These are phyloP conservation scores for Marchantia polymorpha DNA, from an alignment of 225 moss, liverwort and hornwort genomes.

Conservation along the genomic window DNA sequence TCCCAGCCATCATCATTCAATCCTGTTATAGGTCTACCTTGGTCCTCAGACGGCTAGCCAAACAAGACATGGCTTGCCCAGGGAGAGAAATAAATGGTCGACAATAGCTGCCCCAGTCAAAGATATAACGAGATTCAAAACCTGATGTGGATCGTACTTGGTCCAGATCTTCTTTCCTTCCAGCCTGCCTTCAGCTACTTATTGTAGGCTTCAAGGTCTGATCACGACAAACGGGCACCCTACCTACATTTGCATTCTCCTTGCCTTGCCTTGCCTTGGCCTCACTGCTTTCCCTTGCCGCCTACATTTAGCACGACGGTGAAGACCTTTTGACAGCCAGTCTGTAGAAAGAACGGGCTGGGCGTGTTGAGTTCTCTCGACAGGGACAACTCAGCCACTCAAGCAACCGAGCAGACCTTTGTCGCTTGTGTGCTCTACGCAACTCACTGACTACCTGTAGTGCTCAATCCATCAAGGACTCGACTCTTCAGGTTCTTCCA, in stretches of 20 bases:
- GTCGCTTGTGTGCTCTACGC: background rate
- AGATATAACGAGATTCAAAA: background rate
- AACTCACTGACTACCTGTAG: background rate
- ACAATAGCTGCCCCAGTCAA: background rate
- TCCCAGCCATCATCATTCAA: background rate
- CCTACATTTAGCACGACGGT: background rate
- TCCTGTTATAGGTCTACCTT: background rate
- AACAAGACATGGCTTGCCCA: no score
- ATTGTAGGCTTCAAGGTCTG: background rate
- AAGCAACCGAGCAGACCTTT: background rate
- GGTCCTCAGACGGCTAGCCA: no score
- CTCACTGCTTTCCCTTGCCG: no score
- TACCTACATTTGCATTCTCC: no score
- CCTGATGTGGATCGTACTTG: background rate
- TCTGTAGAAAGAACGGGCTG: background rate
- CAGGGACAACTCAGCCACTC: background rate
- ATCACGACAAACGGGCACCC: background rate
- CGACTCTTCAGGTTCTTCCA: background rate
- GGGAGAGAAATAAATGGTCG: background rate
- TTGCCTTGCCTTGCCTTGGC: no score
- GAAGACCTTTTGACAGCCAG: background rate
- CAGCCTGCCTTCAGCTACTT: no score
- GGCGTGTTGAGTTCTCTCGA: background rate
- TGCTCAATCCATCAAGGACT: background rate
- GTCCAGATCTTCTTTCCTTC: background rate